phyloP scores from a whole-genome alignment of 441 rosid genomes.

The Breynia disticha region DNA sequence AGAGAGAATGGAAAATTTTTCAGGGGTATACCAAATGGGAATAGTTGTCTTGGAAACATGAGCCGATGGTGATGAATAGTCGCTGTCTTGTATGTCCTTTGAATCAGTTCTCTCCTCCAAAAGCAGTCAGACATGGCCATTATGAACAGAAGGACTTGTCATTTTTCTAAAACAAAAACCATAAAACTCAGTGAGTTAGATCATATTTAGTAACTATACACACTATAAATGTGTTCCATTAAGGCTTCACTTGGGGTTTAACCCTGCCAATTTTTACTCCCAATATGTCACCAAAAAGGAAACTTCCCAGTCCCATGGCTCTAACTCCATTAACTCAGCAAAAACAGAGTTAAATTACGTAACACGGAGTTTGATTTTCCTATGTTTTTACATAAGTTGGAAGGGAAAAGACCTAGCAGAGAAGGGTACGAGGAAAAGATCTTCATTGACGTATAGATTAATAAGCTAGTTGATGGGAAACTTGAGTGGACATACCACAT shows the following conservation, averaged over 20 bases:
- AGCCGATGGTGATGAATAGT: conserved; percentile 65
- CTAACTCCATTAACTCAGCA: too few species aligned
- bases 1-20: neutral
- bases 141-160: conserved; percentile 74
- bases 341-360: too few species aligned
- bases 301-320: neutral
- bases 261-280: conserved; percentile 17
- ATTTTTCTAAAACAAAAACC: conserved; percentile 32
- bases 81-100: conserved; percentile 67
- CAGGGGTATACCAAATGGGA: conserved; percentile 13
- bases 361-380: too few species aligned
- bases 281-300: conserved; percentile 8
- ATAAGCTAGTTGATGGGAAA: too few species aligned
- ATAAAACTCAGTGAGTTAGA: conserved; percentile 2
- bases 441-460: too few species aligned
- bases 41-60: conserved; percentile 37
- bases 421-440: too few species aligned
- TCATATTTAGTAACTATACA: neutral
- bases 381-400: too few species aligned
- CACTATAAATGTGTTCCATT: neutral
- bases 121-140: conserved; percentile 76
- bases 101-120: conserved; percentile 71
- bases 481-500: conserved; percentile 2
- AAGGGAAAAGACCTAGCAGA: too few species aligned
- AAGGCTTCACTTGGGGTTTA: conserved; percentile 11